Percentiles rank a stretch among this genome's conserved stretches.
These are phyloP conservation scores for Ceratocystis colombiana DNA, from an alignment of 2,329 filamentous ascomycete genomes.

Conservation along the genomic window DNA sequence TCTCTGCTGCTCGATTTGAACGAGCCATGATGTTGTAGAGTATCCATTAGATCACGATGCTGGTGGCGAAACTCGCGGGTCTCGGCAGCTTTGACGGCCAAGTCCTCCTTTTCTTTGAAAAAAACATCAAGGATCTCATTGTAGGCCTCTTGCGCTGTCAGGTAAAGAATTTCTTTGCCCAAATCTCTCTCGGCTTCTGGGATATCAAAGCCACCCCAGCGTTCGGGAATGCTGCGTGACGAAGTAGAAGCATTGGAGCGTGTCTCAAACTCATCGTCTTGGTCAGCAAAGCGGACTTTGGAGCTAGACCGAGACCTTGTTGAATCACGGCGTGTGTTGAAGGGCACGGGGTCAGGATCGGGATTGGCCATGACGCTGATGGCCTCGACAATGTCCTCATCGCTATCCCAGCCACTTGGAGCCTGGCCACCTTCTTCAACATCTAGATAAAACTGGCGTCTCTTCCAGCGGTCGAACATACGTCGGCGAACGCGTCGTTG, in stretches of 20 bases:
- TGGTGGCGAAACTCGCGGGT: constrained; percentile 53
- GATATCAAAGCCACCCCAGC: constrained; percentile 71
- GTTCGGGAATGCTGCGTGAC: constrained; percentile 59
- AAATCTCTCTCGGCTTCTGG: constrained; percentile 72
- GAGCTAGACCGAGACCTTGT: constrained; percentile 62
- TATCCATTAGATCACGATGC: constrained; percentile 42
- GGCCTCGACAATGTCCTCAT: constrained; percentile 46
- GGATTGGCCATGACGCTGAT: constrained; percentile 30
- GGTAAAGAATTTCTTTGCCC: constrained; percentile 80
- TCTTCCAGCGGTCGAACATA: constrained; percentile 63
- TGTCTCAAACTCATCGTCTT: constrained; percentile 55
- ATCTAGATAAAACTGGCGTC: constrained; percentile 71
- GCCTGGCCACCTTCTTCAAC: constrained; percentile 67
- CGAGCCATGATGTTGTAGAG: constrained; percentile 29
- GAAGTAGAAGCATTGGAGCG: constrained; percentile 64
- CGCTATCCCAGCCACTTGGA: constrained; percentile 42
- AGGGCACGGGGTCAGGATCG: constrained; percentile 27
- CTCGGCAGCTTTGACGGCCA: constrained; percentile 56
- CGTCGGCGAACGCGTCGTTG: constrained; percentile 37
- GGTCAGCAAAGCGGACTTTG: constrained; percentile 67
- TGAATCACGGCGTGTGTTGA: constrained; percentile 35
- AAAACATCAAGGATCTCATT: constrained; percentile 84
- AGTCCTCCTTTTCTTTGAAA: constrained; percentile 70
- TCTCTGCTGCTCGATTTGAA: not conserved
- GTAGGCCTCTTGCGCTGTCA: constrained; percentile 82